phyloP scores from a whole-genome alignment of 2,329 filamentous ascomycete genomes.

The Simplicillium aogashimaense region DNA sequence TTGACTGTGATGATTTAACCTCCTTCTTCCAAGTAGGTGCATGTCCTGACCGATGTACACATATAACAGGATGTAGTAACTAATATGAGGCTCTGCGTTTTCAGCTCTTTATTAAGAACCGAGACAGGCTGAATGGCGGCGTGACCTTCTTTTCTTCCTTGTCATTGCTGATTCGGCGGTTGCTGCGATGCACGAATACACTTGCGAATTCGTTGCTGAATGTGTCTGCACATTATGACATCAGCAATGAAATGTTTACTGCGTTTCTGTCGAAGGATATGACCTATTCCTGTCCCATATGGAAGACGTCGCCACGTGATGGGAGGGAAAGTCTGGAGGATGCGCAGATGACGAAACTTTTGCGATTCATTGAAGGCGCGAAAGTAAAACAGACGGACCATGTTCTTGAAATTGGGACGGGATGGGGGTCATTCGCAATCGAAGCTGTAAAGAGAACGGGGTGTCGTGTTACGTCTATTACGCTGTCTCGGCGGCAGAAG shows the following conservation, averaged over 20 bases:
- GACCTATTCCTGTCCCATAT: slow-evolving; percentile 66
- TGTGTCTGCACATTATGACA: slow-evolving; percentile 64
- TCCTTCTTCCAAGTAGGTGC: slow-evolving; percentile 42
- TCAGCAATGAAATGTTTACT: slow-evolving; percentile 67
- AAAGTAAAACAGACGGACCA: slow-evolving; percentile 55
- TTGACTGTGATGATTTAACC: slow-evolving; percentile 56
- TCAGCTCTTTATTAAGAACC: slow-evolving; percentile 61
- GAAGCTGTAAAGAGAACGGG: slow-evolving; percentile 55
- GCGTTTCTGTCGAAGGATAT: slow-evolving; percentile 64
- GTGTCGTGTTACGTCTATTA: slow-evolving; percentile 61
- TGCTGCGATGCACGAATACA: slow-evolving; percentile 48
- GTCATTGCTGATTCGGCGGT: slow-evolving; percentile 42
- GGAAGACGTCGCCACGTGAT: slow-evolving; percentile 29
- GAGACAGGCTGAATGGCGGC: slow-evolving; percentile 51
- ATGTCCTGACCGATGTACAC: no score
- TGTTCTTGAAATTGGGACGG: slow-evolving; percentile 65
- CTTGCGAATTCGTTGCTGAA: slow-evolving; percentile 51
- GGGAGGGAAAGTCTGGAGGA: slow-evolving; percentile 49
- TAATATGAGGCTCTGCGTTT: no score
- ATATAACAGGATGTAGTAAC: no score
- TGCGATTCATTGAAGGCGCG: slow-evolving; percentile 54
- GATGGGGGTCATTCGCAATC: slow-evolving; percentile 68
- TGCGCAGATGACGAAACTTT: slow-evolving; percentile 59
- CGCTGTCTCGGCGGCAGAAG: slow-evolving; percentile 61
- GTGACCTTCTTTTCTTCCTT: slow-evolving; percentile 51